A percentile compares a stretch with the other conserved stretches of the same genome.
Conservation (phyloP, 768 basidiomycete species). For the Collybia nuda region DNA sequence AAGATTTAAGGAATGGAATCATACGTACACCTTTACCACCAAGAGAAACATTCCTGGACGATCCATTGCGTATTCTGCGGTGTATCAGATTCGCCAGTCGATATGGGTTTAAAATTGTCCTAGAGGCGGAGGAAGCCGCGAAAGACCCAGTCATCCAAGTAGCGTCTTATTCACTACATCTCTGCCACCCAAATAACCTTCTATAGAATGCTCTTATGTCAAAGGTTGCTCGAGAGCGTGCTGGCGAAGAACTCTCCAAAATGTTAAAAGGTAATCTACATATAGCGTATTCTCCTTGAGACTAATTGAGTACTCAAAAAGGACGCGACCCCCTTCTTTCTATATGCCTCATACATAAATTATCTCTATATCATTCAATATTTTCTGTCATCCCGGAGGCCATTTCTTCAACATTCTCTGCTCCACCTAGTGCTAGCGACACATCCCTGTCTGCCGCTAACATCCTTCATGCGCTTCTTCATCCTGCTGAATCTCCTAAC, state of each 20-base stretch:
- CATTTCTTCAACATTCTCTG: slow-evolving; percentile 44
- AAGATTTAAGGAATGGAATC: slow-evolving; percentile 76
- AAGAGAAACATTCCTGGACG: slow-evolving; percentile 86
- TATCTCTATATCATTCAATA: slow-evolving; percentile 69
- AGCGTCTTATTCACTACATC: slow-evolving; percentile 3
- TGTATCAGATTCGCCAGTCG: slow-evolving; percentile 91
- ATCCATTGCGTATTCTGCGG: slow-evolving; percentile 90
- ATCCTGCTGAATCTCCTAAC: slow-evolving; percentile 20
- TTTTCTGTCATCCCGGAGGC: slow-evolving; percentile 55
- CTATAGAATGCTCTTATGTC: slow-evolving; percentile 61
- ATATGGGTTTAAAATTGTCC: slow-evolving; percentile 78
- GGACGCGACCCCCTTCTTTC: slow-evolving; percentile 75
- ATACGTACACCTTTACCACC: slow-evolving; percentile 91
- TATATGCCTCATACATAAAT: slow-evolving; percentile 69
- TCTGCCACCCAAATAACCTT: slow-evolving; percentile 21
- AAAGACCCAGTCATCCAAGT: slow-evolving; percentile 67
- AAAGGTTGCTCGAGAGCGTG: slow-evolving; percentile 89
- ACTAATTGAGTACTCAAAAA: slow-evolving; percentile 26
- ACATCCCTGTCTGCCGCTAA: slow-evolving; percentile 54
- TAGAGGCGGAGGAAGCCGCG: slow-evolving; percentile 63
- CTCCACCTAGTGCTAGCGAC: slow-evolving; percentile 32
- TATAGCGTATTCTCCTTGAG: too few species aligned
- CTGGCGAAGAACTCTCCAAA: slow-evolving; percentile 90
- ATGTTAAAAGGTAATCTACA: slow-evolving; percentile 78
- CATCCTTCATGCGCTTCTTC: slow-evolving; percentile 54